phyloP scores from a whole-genome alignment of 2,329 filamentous ascomycete genomes.

The Colletotrichum trifolii region DNA sequence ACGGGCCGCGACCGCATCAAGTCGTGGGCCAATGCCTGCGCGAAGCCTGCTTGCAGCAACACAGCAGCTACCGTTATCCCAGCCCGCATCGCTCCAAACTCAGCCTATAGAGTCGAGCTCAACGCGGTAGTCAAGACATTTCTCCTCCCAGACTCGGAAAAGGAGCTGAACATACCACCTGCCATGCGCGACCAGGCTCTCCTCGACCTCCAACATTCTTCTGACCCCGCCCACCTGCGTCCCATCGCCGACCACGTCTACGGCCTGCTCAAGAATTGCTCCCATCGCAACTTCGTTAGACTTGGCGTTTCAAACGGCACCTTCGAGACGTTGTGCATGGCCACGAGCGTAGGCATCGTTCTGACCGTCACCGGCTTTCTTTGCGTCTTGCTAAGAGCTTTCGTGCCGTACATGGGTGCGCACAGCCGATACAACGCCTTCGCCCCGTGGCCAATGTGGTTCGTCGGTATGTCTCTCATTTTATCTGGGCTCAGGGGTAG shows the following conservation, averaged over 20 bases:
- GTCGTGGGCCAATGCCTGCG: slow-evolving; percentile 37
- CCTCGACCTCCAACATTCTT: slow-evolving; percentile 46
- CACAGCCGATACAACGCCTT: slow-evolving; percentile 55
- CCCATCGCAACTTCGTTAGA: slow-evolving; percentile 62
- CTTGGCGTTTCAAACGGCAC: slow-evolving; percentile 65
- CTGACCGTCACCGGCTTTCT: slow-evolving; percentile 53
- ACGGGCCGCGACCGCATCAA: slow-evolving; percentile 39
- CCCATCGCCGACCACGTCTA: slow-evolving; percentile 60
- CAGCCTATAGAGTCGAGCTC: slow-evolving; percentile 46
- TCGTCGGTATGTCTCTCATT: slow-evolving; percentile 54
- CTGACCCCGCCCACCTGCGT: slow-evolving; percentile 51
- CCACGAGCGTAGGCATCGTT: slow-evolving; percentile 55
- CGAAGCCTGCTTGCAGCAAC: slow-evolving; percentile 26
- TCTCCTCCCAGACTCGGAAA: slow-evolving; percentile 53
- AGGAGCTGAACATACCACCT: slow-evolving; percentile 60
- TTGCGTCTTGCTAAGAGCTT: slow-evolving; percentile 52
- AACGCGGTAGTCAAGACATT: slow-evolving; percentile 54
- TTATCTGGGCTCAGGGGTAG: slow-evolving; percentile 57
- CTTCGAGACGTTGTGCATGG: slow-evolving; percentile 60
- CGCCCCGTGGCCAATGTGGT: slow-evolving; percentile 58
- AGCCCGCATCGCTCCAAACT: slow-evolving; percentile 31
- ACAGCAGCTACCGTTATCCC: slow-evolving; percentile 25
- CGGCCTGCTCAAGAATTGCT: slow-evolving; percentile 58
- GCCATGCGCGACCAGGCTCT: slow-evolving; percentile 53
- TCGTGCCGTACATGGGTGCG: slow-evolving; percentile 50